A percentile compares a stretch with the other conserved stretches of the same genome.
Evolutionary conservation across 257 asterid genomes (phyloP).

Genomic region (Schizonepeta tenuifolia): DNA sequence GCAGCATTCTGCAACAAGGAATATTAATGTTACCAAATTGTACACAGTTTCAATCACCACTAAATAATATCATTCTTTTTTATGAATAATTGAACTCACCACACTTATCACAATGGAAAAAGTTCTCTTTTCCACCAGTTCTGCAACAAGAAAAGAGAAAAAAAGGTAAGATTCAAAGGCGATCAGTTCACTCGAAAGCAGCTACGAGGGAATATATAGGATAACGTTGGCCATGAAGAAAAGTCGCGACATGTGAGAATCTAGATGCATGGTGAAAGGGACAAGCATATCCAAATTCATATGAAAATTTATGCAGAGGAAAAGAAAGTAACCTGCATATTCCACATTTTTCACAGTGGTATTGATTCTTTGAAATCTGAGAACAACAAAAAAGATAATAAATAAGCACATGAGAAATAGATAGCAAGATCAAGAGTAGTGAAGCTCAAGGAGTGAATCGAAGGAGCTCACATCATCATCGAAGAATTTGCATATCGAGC

Average conservation of each 20-base stretch:
- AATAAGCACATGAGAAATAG: not conserved
- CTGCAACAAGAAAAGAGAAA: conserved; percentile 40
- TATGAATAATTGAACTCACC: conserved; percentile 40
- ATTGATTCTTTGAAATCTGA: conserved; percentile 69
- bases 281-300: conserved; percentile 19
- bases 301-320: not conserved
- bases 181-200: conserved; percentile 5
- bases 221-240: conserved; percentile 22
- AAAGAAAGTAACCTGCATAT: conserved; percentile 63
- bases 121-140: conserved; percentile 76
- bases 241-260: conserved; percentile 12
- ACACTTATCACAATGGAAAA: conserved; percentile 72
- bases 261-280: conserved; percentile 11
- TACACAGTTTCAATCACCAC: not conserved
- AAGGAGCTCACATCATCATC: conserved; percentile 67
- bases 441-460: not conserved
- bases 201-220: conserved; percentile 18
- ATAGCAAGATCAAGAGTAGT: not conserved
- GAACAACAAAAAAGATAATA: not conserved
- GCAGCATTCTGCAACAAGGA: conserved; percentile 60
- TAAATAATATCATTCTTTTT: not conserved
- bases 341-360: conserved; percentile 76
- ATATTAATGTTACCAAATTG: too few relatives aligned
- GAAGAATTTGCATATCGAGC: conserved; percentile 66
- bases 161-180: conserved; percentile 28